These are phyloP conservation scores for Perkinsela sp. DNA, from an alignment of 208 protist genomes.

Conservation along the genomic window DNA sequence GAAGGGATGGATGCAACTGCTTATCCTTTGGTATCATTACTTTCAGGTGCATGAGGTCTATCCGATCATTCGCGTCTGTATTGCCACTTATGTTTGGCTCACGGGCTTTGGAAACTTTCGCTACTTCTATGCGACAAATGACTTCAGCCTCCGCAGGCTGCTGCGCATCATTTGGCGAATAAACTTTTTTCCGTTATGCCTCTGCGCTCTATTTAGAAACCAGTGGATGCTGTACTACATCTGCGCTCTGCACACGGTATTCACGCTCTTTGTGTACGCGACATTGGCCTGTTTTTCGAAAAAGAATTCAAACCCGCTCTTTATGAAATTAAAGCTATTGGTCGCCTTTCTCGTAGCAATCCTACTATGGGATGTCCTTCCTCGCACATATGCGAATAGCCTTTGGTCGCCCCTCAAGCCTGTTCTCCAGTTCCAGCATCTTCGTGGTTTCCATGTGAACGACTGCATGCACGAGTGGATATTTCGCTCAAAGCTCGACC, in stretches of 20 bases:
- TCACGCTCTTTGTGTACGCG: constrained; percentile 25
- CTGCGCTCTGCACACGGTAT: constrained; percentile 52
- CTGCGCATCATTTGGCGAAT: constrained; percentile 30
- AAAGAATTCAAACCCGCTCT: constrained; percentile 8
- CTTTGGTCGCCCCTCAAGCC: constrained; percentile 14
- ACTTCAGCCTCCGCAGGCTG: constrained; percentile 21
- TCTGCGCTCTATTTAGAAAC: constrained; percentile 21
- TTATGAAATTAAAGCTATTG: constrained; percentile 12
- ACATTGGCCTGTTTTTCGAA: constrained; percentile 8
- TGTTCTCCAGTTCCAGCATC: constrained; percentile 19
- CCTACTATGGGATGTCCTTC: constrained; percentile 20
- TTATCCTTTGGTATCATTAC: constrained; percentile 64
- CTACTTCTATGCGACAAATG: constrained; percentile 37
- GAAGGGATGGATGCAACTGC: constrained; percentile 60
- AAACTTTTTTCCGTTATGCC: constrained; percentile 31
- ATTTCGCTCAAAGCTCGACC: constrained; percentile 40
- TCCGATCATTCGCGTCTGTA: constrained; percentile 47
- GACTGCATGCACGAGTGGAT: constrained; percentile 27
- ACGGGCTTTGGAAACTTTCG: constrained; percentile 64
- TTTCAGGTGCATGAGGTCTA: constrained; percentile 31
- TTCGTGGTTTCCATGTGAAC: constrained; percentile 5
- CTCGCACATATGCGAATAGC: constrained; percentile 9
- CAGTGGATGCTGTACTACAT: constrained; percentile 72
- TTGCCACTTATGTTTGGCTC: constrained; percentile 61
- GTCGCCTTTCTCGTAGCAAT: constrained; percentile 8